These are phyloP conservation scores for Phaeodactylum tricornutum DNA, from an alignment of 108 stramenopile species.

Conservation along the genomic window DNA sequence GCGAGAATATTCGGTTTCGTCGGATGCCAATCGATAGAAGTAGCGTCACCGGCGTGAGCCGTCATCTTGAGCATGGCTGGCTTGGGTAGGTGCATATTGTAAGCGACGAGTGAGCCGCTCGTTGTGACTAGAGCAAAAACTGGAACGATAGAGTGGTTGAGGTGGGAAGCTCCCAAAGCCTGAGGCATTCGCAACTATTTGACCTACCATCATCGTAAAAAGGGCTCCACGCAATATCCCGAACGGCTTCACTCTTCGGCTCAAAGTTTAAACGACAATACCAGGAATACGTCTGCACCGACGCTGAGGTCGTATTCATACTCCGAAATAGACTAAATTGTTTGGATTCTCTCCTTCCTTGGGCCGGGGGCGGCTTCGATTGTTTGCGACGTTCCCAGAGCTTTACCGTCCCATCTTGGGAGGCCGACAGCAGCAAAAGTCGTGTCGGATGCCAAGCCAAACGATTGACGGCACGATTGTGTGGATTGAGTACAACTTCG, in stretches of 20 bases:
- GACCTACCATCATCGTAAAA: conserved; percentile 40
- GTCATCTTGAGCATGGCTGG: conserved; percentile 45
- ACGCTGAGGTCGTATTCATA: background rate
- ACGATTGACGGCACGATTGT: conserved; percentile 70
- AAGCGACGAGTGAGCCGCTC: conserved; percentile 59
- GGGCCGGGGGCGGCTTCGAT: background rate
- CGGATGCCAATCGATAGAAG: conserved; percentile 80
- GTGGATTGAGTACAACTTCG: conserved; percentile 60
- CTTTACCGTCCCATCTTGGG: conserved; percentile 50
- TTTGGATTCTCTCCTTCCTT: background rate
- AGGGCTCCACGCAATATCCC: conserved; percentile 70
- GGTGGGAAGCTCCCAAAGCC: no score
- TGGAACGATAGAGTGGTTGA: background rate
- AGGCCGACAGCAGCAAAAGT: conserved; percentile 59
- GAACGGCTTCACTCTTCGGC: conserved; percentile 73
- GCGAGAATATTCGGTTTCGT: conserved; percentile 48
- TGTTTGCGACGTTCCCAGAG: conserved; percentile 38
- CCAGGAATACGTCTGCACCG: conserved; percentile 28
- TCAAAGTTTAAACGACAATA: conserved; percentile 48
- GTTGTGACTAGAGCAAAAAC: conserved; percentile 74
- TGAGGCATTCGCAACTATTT: no score
- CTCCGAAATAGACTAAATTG: conserved; percentile 9
- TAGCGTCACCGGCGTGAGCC: conserved; percentile 76
- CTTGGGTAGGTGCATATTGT: conserved; percentile 45
- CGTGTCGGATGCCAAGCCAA: conserved; percentile 68